Percentiles rank a stretch among this genome's conserved stretches.
Conservation (phyloP, 202 grass and related monocot genomes). For the Panicum hallii region DNA sequence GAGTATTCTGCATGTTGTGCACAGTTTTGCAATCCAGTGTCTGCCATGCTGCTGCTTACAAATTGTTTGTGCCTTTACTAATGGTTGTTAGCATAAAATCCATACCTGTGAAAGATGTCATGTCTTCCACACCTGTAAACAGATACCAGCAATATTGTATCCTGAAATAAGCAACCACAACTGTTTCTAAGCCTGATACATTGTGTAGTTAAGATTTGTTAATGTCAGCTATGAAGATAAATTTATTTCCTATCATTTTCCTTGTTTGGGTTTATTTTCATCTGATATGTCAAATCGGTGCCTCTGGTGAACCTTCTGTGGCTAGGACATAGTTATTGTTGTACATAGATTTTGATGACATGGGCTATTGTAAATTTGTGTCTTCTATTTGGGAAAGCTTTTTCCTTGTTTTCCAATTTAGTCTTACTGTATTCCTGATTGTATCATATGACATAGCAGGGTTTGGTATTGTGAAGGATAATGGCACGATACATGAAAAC, state of each 20-base stretch:
- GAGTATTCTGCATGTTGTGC: conserved; percentile 19
- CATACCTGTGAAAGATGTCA: conserved; percentile 4
- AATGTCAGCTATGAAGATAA: conserved; percentile 21
- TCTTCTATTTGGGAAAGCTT: conserved; percentile 14
- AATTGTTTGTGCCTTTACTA: conserved; percentile 25
- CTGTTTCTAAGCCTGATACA: conserved; percentile 7
- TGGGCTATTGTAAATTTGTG: conserved; percentile 13
- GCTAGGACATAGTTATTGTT: background rate
- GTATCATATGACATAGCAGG: conserved; percentile 61
- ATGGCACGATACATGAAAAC: conserved; percentile 70
- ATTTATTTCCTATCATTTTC: background rate
- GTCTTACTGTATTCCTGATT: conserved; percentile 36
- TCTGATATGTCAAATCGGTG: background rate
- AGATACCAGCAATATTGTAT: background rate
- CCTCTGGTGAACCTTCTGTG: conserved; percentile 32
- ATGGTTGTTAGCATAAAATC: background rate
- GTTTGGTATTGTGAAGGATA: conserved; percentile 83
- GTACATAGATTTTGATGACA: conserved; percentile 19
- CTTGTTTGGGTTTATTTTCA: conserved; percentile 9
- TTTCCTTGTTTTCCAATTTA: background rate
- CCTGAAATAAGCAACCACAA: conserved; percentile 27
- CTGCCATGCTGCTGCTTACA: background rate
- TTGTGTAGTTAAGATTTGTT: conserved; percentile 20
- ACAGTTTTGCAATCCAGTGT: background rate
- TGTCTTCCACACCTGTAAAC: conserved; percentile 9